Evolutionary conservation across 768 basidiomycete genomes (phyloP).

Genomic region (Vararia minispora): DNA sequence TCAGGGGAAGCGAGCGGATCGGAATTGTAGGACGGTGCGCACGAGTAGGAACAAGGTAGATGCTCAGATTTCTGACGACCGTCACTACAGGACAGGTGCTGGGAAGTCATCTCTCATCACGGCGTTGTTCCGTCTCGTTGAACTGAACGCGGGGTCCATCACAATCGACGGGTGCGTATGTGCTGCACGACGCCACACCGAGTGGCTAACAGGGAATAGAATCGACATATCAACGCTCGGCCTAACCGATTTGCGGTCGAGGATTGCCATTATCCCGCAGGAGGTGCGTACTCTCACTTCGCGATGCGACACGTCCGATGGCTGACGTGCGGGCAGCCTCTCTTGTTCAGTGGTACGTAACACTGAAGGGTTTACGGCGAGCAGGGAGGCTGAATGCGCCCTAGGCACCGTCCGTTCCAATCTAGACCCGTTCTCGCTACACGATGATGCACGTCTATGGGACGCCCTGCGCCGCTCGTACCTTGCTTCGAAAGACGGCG

Average conservation of each 20-base stretch:
- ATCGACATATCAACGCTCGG: constrained; percentile 63
- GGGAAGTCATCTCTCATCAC: constrained; percentile 56
- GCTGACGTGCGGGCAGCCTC: constrained; percentile 27
- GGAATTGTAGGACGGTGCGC: constrained; percentile 55
- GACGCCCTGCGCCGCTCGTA: constrained; percentile 62
- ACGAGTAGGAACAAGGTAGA: not conserved
- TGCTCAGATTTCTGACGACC: not conserved
- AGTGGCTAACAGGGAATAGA: constrained; percentile 17
- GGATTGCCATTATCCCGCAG: constrained; percentile 58
- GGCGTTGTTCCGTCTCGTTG: constrained; percentile 58
- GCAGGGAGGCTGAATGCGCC: constrained; percentile 22
- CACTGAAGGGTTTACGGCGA: constrained; percentile 33
- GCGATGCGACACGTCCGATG: constrained; percentile 19
- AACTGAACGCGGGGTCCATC: constrained; percentile 49
- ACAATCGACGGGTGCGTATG: constrained; percentile 46
- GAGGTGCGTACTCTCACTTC: constrained; percentile 31
- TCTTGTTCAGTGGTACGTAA: constrained; percentile 43
- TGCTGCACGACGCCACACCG: not conserved
- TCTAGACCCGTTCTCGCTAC: constrained; percentile 45
- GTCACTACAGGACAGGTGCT: constrained; percentile 31
- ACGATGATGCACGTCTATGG: constrained; percentile 55
- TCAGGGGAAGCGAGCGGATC: constrained; percentile 62
- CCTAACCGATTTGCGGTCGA: constrained; percentile 46
- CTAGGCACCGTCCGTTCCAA: constrained; percentile 47
- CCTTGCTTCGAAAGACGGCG: constrained; percentile 21